A percentile compares a stretch with the other conserved stretches of the same genome.
Evolutionary conservation across 2,329 filamentous ascomycete species (phyloP).

Genomic region (Seiridium cupressi): DNA sequence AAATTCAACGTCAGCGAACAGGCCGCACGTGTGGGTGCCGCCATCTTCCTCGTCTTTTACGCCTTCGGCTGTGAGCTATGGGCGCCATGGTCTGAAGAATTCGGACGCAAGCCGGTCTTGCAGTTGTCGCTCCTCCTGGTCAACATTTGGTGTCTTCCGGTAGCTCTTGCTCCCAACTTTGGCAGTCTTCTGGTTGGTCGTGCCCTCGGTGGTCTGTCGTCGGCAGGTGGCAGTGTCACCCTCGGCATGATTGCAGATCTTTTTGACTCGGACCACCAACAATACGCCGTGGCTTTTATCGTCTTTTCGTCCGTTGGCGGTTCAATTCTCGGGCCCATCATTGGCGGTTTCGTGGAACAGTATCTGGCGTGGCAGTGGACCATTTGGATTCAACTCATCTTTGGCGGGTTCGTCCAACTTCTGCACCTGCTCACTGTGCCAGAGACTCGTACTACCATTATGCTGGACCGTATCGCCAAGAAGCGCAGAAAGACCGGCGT

Average conservation of each 20-base stretch:
- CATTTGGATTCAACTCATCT: constrained; percentile 84
- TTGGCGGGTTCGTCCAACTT: constrained; percentile 67
- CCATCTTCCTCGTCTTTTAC: constrained; percentile 76
- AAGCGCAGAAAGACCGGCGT: constrained; percentile 62
- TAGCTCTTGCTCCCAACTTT: constrained; percentile 73
- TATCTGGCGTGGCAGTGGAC: constrained; percentile 64
- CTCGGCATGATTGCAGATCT: constrained; percentile 74
- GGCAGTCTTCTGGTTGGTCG: constrained; percentile 68
- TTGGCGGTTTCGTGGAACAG: constrained; percentile 73
- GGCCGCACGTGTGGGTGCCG: constrained; percentile 69
- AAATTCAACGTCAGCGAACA: constrained; percentile 69
- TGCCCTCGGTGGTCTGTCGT: constrained; percentile 67
- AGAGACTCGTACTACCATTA: constrained; percentile 73
- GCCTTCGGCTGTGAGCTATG: constrained; percentile 86
- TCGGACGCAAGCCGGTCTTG: constrained; percentile 74
- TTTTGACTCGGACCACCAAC: constrained; percentile 68
- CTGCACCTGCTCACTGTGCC: constrained; percentile 70
- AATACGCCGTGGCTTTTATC: constrained; percentile 73
- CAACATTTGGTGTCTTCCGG: constrained; percentile 74
- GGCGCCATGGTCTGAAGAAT: constrained; percentile 84
- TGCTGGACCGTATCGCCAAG: constrained; percentile 80
- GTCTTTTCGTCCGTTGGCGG: constrained; percentile 80
- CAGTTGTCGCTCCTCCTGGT: constrained; percentile 72
- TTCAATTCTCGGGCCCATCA: constrained; percentile 72
- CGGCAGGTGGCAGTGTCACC: constrained; percentile 71